Evolutionary conservation across 202 grass and related monocot genomes (phyloP), one percentile per base, ranked within the genome.

Genomic region (Setaria viridis): DNA sequence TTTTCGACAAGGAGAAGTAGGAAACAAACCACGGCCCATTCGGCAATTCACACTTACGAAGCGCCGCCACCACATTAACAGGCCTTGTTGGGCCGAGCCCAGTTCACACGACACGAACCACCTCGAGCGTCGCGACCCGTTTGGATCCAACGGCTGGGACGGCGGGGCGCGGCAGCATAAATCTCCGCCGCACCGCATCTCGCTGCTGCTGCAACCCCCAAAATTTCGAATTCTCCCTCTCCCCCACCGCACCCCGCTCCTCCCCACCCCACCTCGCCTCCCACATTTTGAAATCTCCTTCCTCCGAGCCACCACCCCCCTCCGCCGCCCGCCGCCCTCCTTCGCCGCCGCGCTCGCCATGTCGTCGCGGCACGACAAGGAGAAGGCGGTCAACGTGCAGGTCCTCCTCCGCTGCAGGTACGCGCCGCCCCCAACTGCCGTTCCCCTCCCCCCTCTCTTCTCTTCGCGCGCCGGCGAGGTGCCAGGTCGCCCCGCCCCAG

Each of bases 321-420:
- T 41, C 39, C 39, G 39, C 59, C 5, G 43, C 16, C 62, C 14
- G 2, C 55, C 48, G 63, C 80, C 45, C 11, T 59, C n/a, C 56
- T 25, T 53, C 79, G 17, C 51, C 51, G 34, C 14, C 60, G 45
- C 66, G 48, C 25, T 41, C 46, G 81, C 70, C 81, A 95, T 94
- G 95, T 90, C 88, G 70, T 99, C 97, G 83, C 90, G 97, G 80
- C 90, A 87, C 71, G 97, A 99, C 66, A 99, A 99, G 80, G 93
- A 99, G 74, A 99, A 99, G 90, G 77, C 92, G 41, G 97, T 99
- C 17, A 99, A 99, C 86, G 94, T 99, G 45, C 97, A 99, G 85
- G 94, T 97, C 25, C 90, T 99, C 73, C 90, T 99, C 70, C 90
- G 97, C 11, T 99, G 97, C 97, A 99, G 94, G 97, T 96, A 75